Conservation (phyloP, 805 yeast species). For the Kodamaea fukazawae region DNA sequence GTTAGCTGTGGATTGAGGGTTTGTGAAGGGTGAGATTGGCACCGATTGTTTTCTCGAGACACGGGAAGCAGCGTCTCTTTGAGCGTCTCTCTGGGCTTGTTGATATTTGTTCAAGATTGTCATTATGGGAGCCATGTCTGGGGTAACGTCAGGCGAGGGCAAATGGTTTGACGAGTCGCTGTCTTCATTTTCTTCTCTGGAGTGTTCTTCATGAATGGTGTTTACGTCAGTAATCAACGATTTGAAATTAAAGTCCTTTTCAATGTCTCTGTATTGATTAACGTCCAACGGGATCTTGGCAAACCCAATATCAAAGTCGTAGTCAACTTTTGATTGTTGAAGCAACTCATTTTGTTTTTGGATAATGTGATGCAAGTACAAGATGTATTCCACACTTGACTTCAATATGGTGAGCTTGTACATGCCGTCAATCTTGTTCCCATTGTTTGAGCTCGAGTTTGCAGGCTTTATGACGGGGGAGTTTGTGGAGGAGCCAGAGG, state of each 20-base stretch:
- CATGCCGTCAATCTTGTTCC: slow-evolving; percentile 56
- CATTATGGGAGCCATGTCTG: slow-evolving; percentile 36
- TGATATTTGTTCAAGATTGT: slow-evolving; percentile 26
- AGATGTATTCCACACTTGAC: slow-evolving; percentile 78
- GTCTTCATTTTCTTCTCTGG: slow-evolving; percentile 5
- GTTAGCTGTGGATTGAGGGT: slow-evolving; percentile 21
- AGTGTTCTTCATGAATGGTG: slow-evolving; percentile 13
- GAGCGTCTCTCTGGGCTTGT: slow-evolving; percentile 6
- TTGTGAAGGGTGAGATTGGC: slow-evolving; percentile 24
- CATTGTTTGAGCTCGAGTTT: slow-evolving; percentile 19
- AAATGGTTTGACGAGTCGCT: slow-evolving; percentile 14
- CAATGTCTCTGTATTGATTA: slow-evolving; percentile 58
- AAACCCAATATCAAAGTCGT: slow-evolving; percentile 43
- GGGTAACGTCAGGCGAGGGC: slow-evolving; percentile 37
- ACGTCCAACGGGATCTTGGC: slow-evolving; percentile 56
- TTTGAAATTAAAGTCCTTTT: slow-evolving; percentile 52
- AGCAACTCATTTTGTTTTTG: slow-evolving; percentile 49
- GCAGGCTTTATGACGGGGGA: slow-evolving; percentile 21
- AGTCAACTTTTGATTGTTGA: slow-evolving; percentile 11
- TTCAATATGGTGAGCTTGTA: slow-evolving; percentile 78
- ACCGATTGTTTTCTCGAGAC: slow-evolving; percentile 14
- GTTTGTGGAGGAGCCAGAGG: slow-evolving; percentile 21
- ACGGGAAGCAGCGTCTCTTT: slow-evolving; percentile 1
- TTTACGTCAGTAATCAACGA: slow-evolving; percentile 16
- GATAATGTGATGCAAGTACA: slow-evolving; percentile 61